Conservation (phyloP, 352 stramenopile genomes). For the Thalassiosira mediterranea region DNA sequence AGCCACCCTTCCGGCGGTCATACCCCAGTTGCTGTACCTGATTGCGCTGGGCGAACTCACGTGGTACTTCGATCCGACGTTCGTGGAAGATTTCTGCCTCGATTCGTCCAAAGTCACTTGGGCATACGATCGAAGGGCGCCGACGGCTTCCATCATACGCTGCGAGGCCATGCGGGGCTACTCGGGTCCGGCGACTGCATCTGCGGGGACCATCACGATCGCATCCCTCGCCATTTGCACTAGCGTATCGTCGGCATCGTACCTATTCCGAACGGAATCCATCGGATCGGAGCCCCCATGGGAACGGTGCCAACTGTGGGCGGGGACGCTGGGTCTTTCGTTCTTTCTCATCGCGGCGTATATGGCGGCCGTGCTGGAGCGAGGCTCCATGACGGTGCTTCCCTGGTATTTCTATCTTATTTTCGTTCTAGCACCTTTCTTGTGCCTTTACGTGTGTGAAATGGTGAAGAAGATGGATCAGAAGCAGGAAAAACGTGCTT, state of each 20-base stretch:
- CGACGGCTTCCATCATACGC: conserved; percentile 54
- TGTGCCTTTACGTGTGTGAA: conserved; percentile 70
- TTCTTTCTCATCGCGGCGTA: conserved; percentile 59
- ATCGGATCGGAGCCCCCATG: conserved; percentile 66
- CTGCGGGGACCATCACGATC: conserved; percentile 57
- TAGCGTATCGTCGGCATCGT: conserved; percentile 67
- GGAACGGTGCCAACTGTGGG: conserved; percentile 70
- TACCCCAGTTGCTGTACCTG: conserved; percentile 74
- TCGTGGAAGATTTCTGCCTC: conserved; percentile 54
- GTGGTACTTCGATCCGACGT: conserved; percentile 61
- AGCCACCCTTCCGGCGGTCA: conserved; percentile 58
- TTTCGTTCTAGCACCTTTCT: conserved; percentile 59
- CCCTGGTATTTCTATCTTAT: conserved; percentile 79
- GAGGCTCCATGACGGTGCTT: conserved; percentile 42
- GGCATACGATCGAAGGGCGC: conserved; percentile 12
- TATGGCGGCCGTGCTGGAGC: conserved; percentile 47
- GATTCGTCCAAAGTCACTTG: background rate
- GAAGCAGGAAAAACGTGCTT: conserved; percentile 63
- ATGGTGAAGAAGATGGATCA: conserved; percentile 66
- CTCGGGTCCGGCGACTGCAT: conserved; percentile 51
- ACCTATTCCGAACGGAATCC: conserved; percentile 64
- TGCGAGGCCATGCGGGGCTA: conserved; percentile 69
- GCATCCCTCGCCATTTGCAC: conserved; percentile 64
- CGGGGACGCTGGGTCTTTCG: conserved; percentile 36
- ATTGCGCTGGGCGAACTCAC: conserved; percentile 73